A percentile compares a stretch with the other conserved stretches of the same genome.
These are phyloP conservation scores for Takashimella tepidaria DNA, from an alignment of 1,284 basidiomycete species.

Conservation along the genomic window DNA sequence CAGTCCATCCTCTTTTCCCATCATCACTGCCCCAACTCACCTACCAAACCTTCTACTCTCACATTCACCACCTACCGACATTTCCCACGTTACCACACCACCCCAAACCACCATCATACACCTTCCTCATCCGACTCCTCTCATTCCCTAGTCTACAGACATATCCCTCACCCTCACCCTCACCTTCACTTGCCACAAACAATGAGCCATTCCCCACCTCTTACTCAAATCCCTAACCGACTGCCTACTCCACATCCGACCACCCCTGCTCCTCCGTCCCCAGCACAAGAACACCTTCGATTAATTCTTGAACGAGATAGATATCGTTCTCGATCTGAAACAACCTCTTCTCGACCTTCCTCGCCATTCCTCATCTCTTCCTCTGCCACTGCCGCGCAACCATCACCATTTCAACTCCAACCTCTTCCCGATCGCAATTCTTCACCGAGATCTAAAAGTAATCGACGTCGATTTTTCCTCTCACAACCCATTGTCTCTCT, in stretches of 20 bases:
- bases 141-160: too few species aligned
- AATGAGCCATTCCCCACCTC: too few species aligned
- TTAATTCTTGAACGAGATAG: background rate
- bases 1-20: too few species aligned
- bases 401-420: background rate
- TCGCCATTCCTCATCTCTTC: background rate
- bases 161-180: too few species aligned
- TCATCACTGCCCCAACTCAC: too few species aligned
- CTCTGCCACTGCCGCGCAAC: background rate
- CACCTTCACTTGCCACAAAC: too few species aligned
- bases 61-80: too few species aligned
- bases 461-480: too few species aligned
- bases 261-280: background rate
- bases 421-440: background rate
- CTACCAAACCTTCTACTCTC: too few species aligned
- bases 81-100: background rate
- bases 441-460: background rate
- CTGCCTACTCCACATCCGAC: too few species aligned
- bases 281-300: background rate
- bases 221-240: background rate
- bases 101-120: background rate
- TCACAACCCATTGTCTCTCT: too few species aligned
- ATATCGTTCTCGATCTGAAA: background rate
- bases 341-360: background rate
- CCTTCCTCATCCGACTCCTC: background rate